Evolutionary conservation across 2,329 filamentous ascomycete species (phyloP).

Genomic region (Xylaria sp.): DNA sequence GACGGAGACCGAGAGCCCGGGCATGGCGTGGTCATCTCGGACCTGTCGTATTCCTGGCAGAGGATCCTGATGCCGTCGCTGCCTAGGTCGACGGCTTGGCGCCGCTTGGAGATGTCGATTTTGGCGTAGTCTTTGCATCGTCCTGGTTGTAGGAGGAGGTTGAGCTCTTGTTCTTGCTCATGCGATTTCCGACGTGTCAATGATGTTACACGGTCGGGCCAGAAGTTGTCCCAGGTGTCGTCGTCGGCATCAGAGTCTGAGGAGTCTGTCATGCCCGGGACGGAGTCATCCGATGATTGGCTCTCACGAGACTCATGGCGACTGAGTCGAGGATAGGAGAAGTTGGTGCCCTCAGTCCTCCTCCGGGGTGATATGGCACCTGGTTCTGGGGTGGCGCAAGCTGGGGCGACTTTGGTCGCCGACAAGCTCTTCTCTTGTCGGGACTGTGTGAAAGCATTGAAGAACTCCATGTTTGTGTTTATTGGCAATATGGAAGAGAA

Average conservation of each 20-base stretch:
- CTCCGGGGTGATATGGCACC: slow-evolving; percentile 12
- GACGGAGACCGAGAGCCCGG: slow-evolving; percentile 15
- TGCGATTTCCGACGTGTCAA: slow-evolving; percentile 6
- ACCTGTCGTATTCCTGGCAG: slow-evolving; percentile 14
- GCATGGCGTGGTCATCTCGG: slow-evolving; percentile 23
- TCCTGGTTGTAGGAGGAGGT: slow-evolving; percentile 17
- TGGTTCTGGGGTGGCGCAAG: slow-evolving; percentile 15
- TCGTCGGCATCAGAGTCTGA: slow-evolving; percentile 45
- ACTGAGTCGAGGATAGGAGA: slow-evolving; percentile 32
- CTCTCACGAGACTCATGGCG: slow-evolving; percentile 29
- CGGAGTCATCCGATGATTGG: slow-evolving; percentile 42
- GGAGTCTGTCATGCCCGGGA: slow-evolving; percentile 48
- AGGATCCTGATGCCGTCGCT: slow-evolving; percentile 26
- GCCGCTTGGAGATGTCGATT: slow-evolving; percentile 11
- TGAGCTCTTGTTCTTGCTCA: slow-evolving; percentile 18
- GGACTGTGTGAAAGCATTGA: slow-evolving; percentile 16
- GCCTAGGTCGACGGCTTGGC: slow-evolving; percentile 18
- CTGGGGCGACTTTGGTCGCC: slow-evolving; percentile 2
- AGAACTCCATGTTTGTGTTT: slow-evolving; percentile 20
- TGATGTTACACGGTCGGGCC: slow-evolving; percentile 29
- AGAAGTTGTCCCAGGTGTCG: slow-evolving; percentile 50
- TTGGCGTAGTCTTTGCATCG: slow-evolving; percentile 21
- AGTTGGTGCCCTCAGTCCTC: slow-evolving; percentile 30
- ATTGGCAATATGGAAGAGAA: slow-evolving; percentile 11
- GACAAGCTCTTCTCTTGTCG: slow-evolving; percentile 11